phyloP scores from a whole-genome alignment of 495 filamentous ascomycete species.

The Staphylotrichum tortipilum region DNA sequence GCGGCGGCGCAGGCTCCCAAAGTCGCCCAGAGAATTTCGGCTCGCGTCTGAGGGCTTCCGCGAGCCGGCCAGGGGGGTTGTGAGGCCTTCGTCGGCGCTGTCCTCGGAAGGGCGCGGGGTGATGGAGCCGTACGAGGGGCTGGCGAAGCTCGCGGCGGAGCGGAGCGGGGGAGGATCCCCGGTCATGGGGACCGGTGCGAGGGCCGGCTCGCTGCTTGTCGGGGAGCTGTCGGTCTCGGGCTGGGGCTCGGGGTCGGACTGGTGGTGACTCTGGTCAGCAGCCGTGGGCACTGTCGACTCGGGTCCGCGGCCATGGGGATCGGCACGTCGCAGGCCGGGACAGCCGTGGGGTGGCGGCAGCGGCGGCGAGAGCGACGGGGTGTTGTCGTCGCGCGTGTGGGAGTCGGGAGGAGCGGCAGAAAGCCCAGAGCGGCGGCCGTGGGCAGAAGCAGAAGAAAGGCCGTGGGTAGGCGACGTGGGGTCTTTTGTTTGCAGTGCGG shows the following conservation, averaged over 20 bases:
- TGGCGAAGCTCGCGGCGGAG: slow-evolving; percentile 48
- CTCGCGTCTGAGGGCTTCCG: slow-evolving; percentile 6
- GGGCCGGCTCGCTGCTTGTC: slow-evolving; percentile 6
- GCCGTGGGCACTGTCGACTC: slow-evolving; percentile 3
- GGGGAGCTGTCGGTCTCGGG: too few species aligned
- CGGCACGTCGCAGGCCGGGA: background rate
- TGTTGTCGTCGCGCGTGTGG: background rate
- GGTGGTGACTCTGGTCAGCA: too few species aligned
- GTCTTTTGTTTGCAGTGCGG: slow-evolving; percentile 2
- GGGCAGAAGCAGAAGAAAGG: too few species aligned
- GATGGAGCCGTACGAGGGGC: slow-evolving; percentile 51
- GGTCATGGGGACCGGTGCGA: slow-evolving; percentile 38
- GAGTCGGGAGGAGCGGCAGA: slow-evolving; percentile 1
- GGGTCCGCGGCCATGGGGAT: slow-evolving; percentile 17
- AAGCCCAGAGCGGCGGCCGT: too few species aligned
- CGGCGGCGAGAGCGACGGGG: background rate
- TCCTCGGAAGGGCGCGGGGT: slow-evolving; percentile 22
- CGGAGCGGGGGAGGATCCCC: slow-evolving; percentile 48
- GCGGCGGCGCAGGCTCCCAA: slow-evolving; percentile 4
- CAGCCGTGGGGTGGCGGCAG: background rate
- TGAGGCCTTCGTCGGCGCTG: slow-evolving; percentile 11
- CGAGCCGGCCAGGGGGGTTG: slow-evolving; percentile 16
- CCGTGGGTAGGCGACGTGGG: too few species aligned
- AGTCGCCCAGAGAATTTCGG: background rate
- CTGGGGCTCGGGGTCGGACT: slow-evolving; percentile 7